Evolutionary conservation across 2,329 filamentous ascomycete genomes (phyloP).

Genomic region (Ascochyta rabiei): DNA sequence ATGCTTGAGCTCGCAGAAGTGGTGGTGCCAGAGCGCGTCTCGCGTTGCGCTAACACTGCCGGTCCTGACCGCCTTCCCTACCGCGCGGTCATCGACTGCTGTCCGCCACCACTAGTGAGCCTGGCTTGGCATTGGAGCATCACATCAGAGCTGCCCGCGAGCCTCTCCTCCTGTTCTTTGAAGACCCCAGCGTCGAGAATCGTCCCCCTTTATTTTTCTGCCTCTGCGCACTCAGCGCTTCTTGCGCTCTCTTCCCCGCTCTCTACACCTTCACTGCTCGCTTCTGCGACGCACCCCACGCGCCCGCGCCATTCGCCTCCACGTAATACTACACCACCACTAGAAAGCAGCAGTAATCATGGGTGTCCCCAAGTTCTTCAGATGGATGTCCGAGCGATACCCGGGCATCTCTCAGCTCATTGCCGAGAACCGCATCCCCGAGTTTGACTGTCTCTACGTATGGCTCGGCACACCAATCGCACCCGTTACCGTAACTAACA

Average conservation of each 20-base stretch:
- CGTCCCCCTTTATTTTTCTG: slow-evolving; percentile 28
- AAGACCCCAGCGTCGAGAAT: slow-evolving; percentile 50
- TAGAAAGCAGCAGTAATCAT: slow-evolving; percentile 47
- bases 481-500: slow-evolving; percentile 16
- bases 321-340: slow-evolving; percentile 21
- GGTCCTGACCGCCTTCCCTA: slow-evolving; percentile 2
- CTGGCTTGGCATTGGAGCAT: slow-evolving; percentile 18
- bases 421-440: slow-evolving; percentile 96
- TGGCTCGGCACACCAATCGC: slow-evolving; percentile 29
- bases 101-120: slow-evolving; percentile 8
- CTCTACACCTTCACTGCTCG: slow-evolving; percentile 15
- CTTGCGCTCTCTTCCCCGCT: slow-evolving; percentile 29
- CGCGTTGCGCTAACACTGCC: slow-evolving; percentile 3
- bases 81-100: slow-evolving; percentile 8
- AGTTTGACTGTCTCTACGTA: slow-evolving; percentile 96
- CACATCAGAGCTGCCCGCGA: slow-evolving; percentile 24
- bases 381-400: slow-evolving; percentile 99
- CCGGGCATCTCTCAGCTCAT: slow-evolving; percentile 98
- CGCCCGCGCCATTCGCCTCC: slow-evolving; percentile 14
- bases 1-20: not conserved
- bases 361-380: slow-evolving; percentile 91
- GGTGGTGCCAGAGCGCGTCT: slow-evolving; percentile 7
- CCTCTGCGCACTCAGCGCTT: slow-evolving; percentile 25
- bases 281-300: slow-evolving; percentile 4
- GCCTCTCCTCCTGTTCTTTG: slow-evolving; percentile 38